Evolutionary conservation across 768 basidiomycete species (phyloP).

Genomic region (Tricholomella constricta): DNA sequence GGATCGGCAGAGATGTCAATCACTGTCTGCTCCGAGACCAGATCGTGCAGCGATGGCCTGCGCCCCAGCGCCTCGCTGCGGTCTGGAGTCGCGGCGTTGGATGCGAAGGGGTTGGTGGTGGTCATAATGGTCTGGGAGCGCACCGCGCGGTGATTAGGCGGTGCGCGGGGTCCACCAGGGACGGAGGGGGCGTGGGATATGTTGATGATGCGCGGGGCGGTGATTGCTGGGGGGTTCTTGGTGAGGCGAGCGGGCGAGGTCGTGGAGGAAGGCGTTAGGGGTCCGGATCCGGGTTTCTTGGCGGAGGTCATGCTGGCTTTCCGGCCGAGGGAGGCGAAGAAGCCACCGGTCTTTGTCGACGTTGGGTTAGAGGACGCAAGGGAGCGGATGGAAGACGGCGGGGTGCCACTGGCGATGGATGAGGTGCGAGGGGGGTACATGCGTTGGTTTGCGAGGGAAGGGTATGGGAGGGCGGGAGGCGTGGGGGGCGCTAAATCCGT

Average conservation of each 20-base stretch:
- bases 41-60: slow-evolving; percentile 41
- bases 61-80: slow-evolving; percentile 32
- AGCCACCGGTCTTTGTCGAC: slow-evolving; percentile 51
- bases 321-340: slow-evolving; percentile 75
- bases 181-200: slow-evolving; percentile 50
- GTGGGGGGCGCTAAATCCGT: slow-evolving; percentile 54
- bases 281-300: slow-evolving; percentile 24
- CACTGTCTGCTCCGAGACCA: slow-evolving; percentile 31
- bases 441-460: slow-evolving; percentile 54
- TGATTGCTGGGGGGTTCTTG: slow-evolving; percentile 20
- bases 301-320: slow-evolving; percentile 54
- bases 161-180: slow-evolving; percentile 76
- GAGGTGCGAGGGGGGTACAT: slow-evolving; percentile 34
- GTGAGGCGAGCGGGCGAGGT: slow-evolving; percentile 27
- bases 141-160: slow-evolving; percentile 54
- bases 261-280: slow-evolving; percentile 21
- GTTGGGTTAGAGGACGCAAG: slow-evolving; percentile 42
- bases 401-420: slow-evolving; percentile 35
- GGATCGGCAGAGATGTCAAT: slow-evolving; percentile 43
- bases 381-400: slow-evolving; percentile 55
- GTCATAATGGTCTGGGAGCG: slow-evolving; percentile 69
- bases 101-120: slow-evolving; percentile 31
- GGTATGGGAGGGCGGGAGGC: slow-evolving; percentile 73
- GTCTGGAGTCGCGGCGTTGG: slow-evolving; percentile 23
- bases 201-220: slow-evolving; percentile 32